Base-by-base conservation (phyloP, 169 alveolate genomes). In the Plasmodium gallinaceum region DNA sequence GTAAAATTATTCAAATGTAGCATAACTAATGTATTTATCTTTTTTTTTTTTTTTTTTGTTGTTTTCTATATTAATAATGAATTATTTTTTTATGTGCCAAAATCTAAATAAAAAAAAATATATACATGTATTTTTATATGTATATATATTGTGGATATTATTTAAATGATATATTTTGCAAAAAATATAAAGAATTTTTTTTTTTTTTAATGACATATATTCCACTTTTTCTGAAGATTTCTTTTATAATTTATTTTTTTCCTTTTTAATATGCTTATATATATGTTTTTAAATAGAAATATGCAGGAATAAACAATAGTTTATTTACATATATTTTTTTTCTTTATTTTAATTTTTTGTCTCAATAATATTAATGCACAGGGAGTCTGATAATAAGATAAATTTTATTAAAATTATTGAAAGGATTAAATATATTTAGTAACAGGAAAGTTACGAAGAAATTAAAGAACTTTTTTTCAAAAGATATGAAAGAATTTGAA, bases 361-460 rank as follows among this genome's bases (percentile, higher is more conserved):
- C 88, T 74, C 88, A 74, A 62, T 72, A 72, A 51, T 32, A 18
- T 39, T 57, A 74, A 48, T 22, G 88, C 88, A 74, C 73, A 57
- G 70, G 58, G 72, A 24, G 54, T 37, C 57, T 74, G 58, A n/a
- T 9, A 12, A 74, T n/a, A 74, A 22, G 24, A 10, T 2, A 37
- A 2, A 42, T 48, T 58, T 60, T 43, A 37, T 74, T 18, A 58
- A 74, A 37, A 39, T 60, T 74, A n/a, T 5, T 74, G 37, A 18
- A 7, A 24, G 43, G 26, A 64, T 10, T 74, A 74, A 74, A 37
- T 8, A 39, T 42, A 24, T 48, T 46, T 46, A 74, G 72, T 74
- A 32, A 48, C 70, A 58, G 43, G 20, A 39, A 60, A 39, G 20
- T 43, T 64, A 32, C 26, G 16, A 32, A 57, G 51, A 58, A 58